Evolutionary conservation across 805 yeast species (phyloP), one percentile per base, ranked within the genome.

Genomic region (Ogataea chonburiensis): DNA sequence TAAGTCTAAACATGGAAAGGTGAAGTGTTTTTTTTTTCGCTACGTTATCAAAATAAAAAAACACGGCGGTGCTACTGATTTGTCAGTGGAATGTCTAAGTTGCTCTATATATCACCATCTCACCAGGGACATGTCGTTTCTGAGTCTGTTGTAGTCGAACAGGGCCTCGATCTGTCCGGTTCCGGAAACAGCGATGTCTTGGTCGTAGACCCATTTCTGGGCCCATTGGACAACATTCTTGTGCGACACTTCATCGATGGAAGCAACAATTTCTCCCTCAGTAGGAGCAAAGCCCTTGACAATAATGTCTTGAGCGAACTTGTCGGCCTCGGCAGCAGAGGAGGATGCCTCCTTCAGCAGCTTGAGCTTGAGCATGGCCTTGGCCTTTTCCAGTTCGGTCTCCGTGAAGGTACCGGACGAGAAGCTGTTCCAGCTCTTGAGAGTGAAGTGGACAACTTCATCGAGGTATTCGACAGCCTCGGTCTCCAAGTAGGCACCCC

Each of bases 81-180:
- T 28, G 14, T 13, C 16, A 23, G 17, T 21, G 12, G 13, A 33
- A 25, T 15, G 25, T 33, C 31, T 33, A 33, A 20, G 20, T 24
- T 13, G 8, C 20, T 28, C 38, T 34, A 34, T 27, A 27, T 29
- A 28, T 63, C 62, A 77, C 82, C 82, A 77, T 82, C 94, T 84
- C 80, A 83, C 71, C 86, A 82, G 76, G 56, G 93, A 77, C 88
- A 86, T 85, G 58, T 82, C 89, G 67, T 80, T 81, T 81, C 95
- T 82, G 64, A 79, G 68, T 79, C 91, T 81, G 77, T 70, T 72
- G 78, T 85, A 85, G 65, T 85, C 95, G 61, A 84, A 70, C 66
- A 85, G 70, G 50, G 71, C 86, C 74, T 85, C 95, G 68, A 82
- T 83, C 70, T 81, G 85, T 66, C 95, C 95, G 47, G 85, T 76